Percentiles rank a stretch among this genome's conserved stretches.
Conservation (phyloP, 1,139 yeast genomes). For the Debaryomyces subglobosus region DNA sequence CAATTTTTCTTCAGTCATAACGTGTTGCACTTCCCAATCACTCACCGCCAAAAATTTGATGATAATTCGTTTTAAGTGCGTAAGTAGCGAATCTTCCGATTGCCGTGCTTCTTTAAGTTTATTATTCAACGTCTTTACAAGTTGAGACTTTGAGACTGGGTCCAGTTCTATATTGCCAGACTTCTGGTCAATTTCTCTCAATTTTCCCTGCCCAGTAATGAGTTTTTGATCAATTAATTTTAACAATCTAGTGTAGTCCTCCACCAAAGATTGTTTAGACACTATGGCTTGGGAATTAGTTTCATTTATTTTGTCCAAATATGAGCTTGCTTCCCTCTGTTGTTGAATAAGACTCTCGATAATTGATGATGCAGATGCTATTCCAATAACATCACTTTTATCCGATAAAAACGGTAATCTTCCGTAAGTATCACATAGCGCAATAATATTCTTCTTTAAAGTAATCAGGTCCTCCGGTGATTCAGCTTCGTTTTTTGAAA, state of each 20-base stretch:
- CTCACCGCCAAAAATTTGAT: conserved; percentile 28
- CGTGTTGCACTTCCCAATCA: conserved; percentile 22
- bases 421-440: conserved; percentile 29
- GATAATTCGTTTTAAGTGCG: conserved; percentile 25
- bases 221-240: conserved; percentile 14
- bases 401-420: conserved; percentile 36
- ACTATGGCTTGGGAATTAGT: conserved; percentile 10
- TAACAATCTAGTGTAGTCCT: conserved; percentile 11
- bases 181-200: conserved; percentile 6
- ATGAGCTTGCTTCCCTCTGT: conserved; percentile 18
- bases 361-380: conserved; percentile 34
- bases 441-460: conserved; percentile 26
- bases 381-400: conserved; percentile 42
- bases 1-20: conserved; percentile 23
- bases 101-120: conserved; percentile 16
- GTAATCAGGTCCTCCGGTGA: conserved; percentile 7
- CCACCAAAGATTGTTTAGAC: conserved; percentile 2
- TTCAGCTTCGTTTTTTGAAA: conserved; percentile 11
- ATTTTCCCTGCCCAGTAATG: conserved; percentile 10
- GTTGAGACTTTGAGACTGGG: not conserved
- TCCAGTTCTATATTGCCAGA: conserved; percentile 9
- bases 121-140: conserved; percentile 7
- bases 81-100: conserved; percentile 16
- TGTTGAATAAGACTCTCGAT: conserved; percentile 22
- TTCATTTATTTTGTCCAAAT: conserved; percentile 12